A percentile compares a stretch with the other conserved stretches of the same genome.
These are phyloP conservation scores for Glaciozyma martinii DNA, from an alignment of 768 basidiomycete species.

Conservation along the genomic window DNA sequence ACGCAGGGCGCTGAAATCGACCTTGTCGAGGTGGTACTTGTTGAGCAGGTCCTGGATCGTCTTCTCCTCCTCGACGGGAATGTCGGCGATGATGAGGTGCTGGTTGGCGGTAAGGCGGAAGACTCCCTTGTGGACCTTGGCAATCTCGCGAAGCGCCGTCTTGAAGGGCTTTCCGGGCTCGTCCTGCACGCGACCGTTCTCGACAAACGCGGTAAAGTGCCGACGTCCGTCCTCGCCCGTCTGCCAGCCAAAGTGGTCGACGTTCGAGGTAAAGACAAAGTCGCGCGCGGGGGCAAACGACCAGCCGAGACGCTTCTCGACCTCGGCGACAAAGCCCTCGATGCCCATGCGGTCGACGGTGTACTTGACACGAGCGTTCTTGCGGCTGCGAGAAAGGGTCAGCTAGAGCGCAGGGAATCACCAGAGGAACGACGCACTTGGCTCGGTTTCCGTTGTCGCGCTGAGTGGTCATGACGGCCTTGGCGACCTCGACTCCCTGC, in stretches of 20 bases:
- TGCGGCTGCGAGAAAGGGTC: slow-evolving; percentile 37
- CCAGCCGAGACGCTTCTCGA: slow-evolving; percentile 80
- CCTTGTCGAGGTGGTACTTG: slow-evolving; percentile 82
- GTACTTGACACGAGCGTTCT: slow-evolving; percentile 51
- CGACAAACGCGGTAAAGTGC: slow-evolving; percentile 87
- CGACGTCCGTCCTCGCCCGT: slow-evolving; percentile 77
- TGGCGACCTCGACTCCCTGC: slow-evolving; percentile 75
- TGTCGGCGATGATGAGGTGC: slow-evolving; percentile 78
- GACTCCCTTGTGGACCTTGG: slow-evolving; percentile 82
- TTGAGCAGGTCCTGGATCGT: slow-evolving; percentile 68
- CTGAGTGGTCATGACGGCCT: slow-evolving; percentile 88
- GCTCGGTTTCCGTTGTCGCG: slow-evolving; percentile 89
- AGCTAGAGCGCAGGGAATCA: background rate
- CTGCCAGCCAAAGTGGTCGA: slow-evolving; percentile 92
- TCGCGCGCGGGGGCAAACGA: slow-evolving; percentile 61
- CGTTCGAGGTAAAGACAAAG: slow-evolving; percentile 74
- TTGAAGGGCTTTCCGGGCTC: slow-evolving; percentile 85
- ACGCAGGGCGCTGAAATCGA: slow-evolving; percentile 66
- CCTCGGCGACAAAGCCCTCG: slow-evolving; percentile 73
- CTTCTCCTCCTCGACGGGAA: slow-evolving; percentile 61
- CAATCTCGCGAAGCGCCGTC: slow-evolving; percentile 82
- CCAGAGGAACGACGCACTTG: slow-evolving; percentile 55
- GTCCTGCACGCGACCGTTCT: slow-evolving; percentile 96
- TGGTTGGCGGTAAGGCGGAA: slow-evolving; percentile 95
- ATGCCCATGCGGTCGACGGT: slow-evolving; percentile 94